These are phyloP conservation scores for Malus orientalis DNA, from an alignment of 306 rosid species.

Conservation along the genomic window DNA sequence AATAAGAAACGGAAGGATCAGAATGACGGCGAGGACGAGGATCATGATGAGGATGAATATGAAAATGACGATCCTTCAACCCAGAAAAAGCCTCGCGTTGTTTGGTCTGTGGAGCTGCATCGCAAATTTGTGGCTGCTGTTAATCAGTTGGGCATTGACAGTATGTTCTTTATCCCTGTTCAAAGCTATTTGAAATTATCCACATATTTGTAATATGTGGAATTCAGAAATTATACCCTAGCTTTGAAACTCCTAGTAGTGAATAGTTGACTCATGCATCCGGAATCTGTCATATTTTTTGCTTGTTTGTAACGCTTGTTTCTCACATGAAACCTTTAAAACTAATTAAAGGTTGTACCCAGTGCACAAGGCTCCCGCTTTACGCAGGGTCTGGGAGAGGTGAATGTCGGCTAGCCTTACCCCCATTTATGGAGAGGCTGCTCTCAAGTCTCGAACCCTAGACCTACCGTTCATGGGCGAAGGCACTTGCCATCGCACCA, in stretches of 20 bases:
- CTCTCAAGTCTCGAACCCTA: too few species aligned
- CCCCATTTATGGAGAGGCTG: too few species aligned
- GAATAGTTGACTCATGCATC: not conserved
- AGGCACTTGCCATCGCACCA: too few species aligned
- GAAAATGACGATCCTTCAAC: slow-evolving; percentile 65
- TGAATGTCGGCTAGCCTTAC: too few species aligned
- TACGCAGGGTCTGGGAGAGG: too few species aligned
- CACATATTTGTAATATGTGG: not conserved
- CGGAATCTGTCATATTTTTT: not conserved
- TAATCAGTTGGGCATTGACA: slow-evolving; percentile 87
- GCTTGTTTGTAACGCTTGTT: not conserved
- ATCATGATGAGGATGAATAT: slow-evolving; percentile 47
- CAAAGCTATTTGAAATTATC: not conserved
- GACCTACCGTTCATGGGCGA: too few species aligned
- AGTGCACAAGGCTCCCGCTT: too few species aligned
- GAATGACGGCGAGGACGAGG: slow-evolving; percentile 64
- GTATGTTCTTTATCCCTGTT: slow-evolving; percentile 40
- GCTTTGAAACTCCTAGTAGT: not conserved
- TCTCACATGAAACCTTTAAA: not conserved
- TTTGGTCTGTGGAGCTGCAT: slow-evolving; percentile 95
- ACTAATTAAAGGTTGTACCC: not conserved
- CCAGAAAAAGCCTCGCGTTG: slow-evolving; percentile 97
- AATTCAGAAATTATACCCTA: not conserved
- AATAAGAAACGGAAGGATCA: slow-evolving; percentile 77
- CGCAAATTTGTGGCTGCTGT: slow-evolving; percentile 92